Base-by-base conservation (phyloP, 2,329 filamentous ascomycete genomes). In the Nothophaeocryptopus gaeumannii region DNA sequence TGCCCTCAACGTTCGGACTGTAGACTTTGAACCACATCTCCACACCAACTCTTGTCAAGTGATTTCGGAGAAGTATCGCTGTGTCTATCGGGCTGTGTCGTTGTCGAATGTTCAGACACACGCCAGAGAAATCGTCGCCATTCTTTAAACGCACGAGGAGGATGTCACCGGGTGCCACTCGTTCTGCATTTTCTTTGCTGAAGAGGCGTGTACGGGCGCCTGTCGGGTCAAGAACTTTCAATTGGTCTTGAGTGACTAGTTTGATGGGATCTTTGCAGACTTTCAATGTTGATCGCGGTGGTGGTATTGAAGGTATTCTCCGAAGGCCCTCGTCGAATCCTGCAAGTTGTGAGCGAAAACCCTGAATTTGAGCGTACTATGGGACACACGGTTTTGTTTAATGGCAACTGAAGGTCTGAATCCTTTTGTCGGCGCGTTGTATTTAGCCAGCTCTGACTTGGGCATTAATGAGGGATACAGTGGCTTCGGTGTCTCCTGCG, bases 21-120 rank as follows among this genome's bases (percentile, higher is more conserved):
- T 93, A 97, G 51, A 97, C 78, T 78, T 99, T 99, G 73, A 88
- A 90, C 85, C 89, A 96, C 89, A 96, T 93, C 80, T 99, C 93
- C 53, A 96, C 89, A 53, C 89, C 88, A 5, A 95, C 82, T 62
- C 88, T 82, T 59, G 89, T 91, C 62, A 99, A 75, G 67, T 95
- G 84, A 63, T 92, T 92, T 49, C 93, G 82, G 53, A 99, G 78
- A 52, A 96, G 74, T 47, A 99, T 85, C 4, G 88, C 87, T 2
- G 89, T 95, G 73, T 97, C 92, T 53, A 93, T 81, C 52, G 90
- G 63, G 10, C 53, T 90, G n/a, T 65, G 56, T 7, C 87, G 80
- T 47, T 89, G 80, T 48, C 91, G 87, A 68, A 99, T 91, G 66
- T 86, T 87, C 67, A 99, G 78, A 64, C 88, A 87, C 11, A 93